A percentile compares a stretch with the other conserved stretches of the same genome.
Conservation (phyloP, 495 filamentous ascomycete species). For the Glonium stellatum region DNA sequence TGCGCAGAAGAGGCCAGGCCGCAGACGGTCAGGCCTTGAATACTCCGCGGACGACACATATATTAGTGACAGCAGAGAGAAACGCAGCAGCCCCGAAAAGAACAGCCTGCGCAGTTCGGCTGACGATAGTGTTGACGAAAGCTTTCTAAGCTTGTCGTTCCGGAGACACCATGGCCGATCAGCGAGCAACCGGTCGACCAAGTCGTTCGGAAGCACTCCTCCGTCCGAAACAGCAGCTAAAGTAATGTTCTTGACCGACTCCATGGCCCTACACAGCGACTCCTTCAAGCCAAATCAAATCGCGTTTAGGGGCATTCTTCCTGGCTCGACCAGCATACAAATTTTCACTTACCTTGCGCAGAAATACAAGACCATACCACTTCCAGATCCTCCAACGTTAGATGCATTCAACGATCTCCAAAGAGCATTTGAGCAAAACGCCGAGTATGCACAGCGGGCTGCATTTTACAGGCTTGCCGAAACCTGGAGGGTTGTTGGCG, state of each 20-base stretch:
- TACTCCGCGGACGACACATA: conserved; percentile 27
- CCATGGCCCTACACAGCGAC: conserved; percentile 28
- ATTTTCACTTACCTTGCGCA: conserved; percentile 35
- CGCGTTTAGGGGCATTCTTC: conserved; percentile 26
- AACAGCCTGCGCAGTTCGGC: conserved; percentile 34
- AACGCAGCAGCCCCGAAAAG: conserved; percentile 34
- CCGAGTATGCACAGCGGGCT: conserved; percentile 28
- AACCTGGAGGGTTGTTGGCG: conserved; percentile 32
- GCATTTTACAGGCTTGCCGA: conserved; percentile 31
- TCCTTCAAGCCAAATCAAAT: conserved; percentile 39
- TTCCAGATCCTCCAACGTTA: conserved; percentile 21
- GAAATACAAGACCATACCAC: conserved; percentile 30
- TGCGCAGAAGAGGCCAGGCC: conserved; percentile 43
- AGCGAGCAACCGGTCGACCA: conserved; percentile 32
- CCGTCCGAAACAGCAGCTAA: conserved; percentile 25
- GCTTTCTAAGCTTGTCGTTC: conserved; percentile 36
- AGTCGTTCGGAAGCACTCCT: conserved; percentile 35
- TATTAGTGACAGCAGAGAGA: conserved; percentile 13
- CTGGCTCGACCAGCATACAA: conserved; percentile 21
- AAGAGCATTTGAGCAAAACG: conserved; percentile 31
- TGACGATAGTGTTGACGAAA: conserved; percentile 43
- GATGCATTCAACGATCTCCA: conserved; percentile 24
- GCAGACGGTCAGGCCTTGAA: conserved; percentile 35
- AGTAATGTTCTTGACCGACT: conserved; percentile 31
- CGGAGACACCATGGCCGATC: conserved; percentile 33